Base-by-base conservation (phyloP, 805 yeast genomes). In the Zygosaccharomyces rouxii region DNA sequence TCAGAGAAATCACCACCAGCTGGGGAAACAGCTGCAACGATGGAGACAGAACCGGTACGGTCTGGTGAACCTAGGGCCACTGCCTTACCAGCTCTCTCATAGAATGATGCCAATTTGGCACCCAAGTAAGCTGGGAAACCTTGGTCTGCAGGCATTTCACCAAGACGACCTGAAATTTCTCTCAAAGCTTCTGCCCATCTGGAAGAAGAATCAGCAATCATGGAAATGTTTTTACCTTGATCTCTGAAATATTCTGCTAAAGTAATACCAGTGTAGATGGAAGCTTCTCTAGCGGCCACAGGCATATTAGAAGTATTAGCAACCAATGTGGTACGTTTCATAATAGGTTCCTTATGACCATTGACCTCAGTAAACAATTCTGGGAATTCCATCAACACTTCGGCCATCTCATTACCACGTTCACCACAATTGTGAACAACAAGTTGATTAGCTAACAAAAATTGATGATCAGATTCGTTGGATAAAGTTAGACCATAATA, bases 1-100 rank as follows among this genome's bases (percentile, higher is more conserved):
- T 94, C 99, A 22, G 98, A 92, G 84, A 94, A 92, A 78, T 94
- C 99, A 84, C 99, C 99, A 83, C 99, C 99, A 48, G 99, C 98
- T 59, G 99, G 99, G 4, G 98, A 94, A 35, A 94, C 99, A 59
- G 99, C 99, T 52, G 99, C 99, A 64, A 94, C 94, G 71, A 94
- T 94, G n/a, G 99, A 94, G 55, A 94, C 99, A 26, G 99, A 92
- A 54, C 99, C 99, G 58, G 80, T 67, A 77, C 99, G 89, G 60
- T 87, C 86, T 55, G 99, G 99, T 51, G 95, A 88, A 66, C 99
- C 99, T 52, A 94, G 78, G 2, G 96, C 92, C 62, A 84, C 77
- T 39, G 96, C 95, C 70, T 86, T 89, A 75, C 99, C 99, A 41
- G 99, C 99, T 77, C 99, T 89, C 77, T 94, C 99, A 73, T 94